Evolutionary conservation across 2,329 filamentous ascomycete genomes (phyloP).

Genomic region (Talaromyces sp.): DNA sequence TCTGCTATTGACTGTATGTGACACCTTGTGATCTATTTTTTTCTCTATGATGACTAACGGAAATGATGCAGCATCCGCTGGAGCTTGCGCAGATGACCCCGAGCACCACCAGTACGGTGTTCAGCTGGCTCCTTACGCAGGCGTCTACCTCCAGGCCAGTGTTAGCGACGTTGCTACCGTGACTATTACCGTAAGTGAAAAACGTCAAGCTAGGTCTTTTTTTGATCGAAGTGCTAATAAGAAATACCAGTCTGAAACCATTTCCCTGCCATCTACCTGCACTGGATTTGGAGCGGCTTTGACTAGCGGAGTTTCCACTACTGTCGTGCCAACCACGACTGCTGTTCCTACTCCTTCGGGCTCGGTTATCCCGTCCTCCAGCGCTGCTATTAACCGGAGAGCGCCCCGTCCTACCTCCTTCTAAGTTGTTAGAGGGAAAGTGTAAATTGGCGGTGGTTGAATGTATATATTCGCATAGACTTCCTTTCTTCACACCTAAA

Average conservation of each 20-base stretch:
- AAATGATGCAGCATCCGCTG: neutral
- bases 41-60: neutral
- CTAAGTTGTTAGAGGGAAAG: neutral
- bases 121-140: conserved; percentile 4
- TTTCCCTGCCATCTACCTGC: conserved; percentile 6
- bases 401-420: neutral
- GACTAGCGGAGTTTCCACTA: neutral
- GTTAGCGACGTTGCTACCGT: neutral
- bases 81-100: conserved; percentile 4
- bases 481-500: neutral
- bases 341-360: neutral
- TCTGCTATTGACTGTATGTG: conserved; percentile 8
- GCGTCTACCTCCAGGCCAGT: conserved; percentile 2
- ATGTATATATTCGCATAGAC: neutral
- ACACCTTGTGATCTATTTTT: neutral
- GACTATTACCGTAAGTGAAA: conserved; percentile 6
- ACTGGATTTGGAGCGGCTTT: conserved; percentile 5
- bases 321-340: neutral
- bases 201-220: neutral
- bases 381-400: neutral
- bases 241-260: conserved; percentile 4
- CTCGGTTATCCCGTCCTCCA: neutral
- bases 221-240: neutral
- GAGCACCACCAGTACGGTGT: conserved; percentile 6
- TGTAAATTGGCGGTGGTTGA: neutral